phyloP scores from a whole-genome alignment of 1,139 yeast genomes.

The Spathaspora sp. region DNA sequence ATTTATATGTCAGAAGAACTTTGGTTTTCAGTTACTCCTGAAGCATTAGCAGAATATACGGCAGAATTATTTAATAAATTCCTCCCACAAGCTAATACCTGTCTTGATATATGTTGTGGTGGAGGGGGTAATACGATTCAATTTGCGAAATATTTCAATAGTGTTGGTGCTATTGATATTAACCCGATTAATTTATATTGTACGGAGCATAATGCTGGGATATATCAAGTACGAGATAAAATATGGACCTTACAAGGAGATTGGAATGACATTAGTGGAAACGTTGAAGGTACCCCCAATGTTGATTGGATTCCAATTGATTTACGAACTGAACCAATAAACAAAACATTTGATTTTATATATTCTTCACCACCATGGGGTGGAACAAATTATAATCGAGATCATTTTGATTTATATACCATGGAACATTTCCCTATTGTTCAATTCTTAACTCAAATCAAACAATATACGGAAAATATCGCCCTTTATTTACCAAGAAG shows the following conservation, averaged over 20 bases:
- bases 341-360: slow-evolving; percentile 55
- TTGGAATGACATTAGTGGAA: slow-evolving; percentile 47
- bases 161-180: slow-evolving; percentile 67
- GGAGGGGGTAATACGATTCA: slow-evolving; percentile 95
- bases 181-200: slow-evolving; percentile 62
- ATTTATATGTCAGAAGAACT: slow-evolving; percentile 70
- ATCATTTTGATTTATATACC: slow-evolving; percentile 42
- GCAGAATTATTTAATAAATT: slow-evolving; percentile 52
- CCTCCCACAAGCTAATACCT: slow-evolving; percentile 41
- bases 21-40: slow-evolving; percentile 95
- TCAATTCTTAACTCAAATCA: slow-evolving; percentile 42
- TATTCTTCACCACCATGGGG: slow-evolving; percentile 98
- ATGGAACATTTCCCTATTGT: slow-evolving; percentile 53
- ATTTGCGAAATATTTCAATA: slow-evolving; percentile 59
- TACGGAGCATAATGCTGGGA: slow-evolving; percentile 67
- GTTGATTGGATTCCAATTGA: slow-evolving; percentile 14
- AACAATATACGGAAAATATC: slow-evolving; percentile 49
- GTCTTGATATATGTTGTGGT: slow-evolving; percentile 84
- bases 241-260: slow-evolving; percentile 54
- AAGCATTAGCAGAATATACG: slow-evolving; percentile 60
- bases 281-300: too few relatives aligned
- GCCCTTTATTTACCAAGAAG: slow-evolving; percentile 78
- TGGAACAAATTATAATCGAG: slow-evolving; percentile 66
- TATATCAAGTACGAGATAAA: slow-evolving; percentile 59
- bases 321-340: slow-evolving; percentile 17